phyloP scores from a whole-genome alignment of 148 eudicot genomes.

The Camellia lanceoleosa region DNA sequence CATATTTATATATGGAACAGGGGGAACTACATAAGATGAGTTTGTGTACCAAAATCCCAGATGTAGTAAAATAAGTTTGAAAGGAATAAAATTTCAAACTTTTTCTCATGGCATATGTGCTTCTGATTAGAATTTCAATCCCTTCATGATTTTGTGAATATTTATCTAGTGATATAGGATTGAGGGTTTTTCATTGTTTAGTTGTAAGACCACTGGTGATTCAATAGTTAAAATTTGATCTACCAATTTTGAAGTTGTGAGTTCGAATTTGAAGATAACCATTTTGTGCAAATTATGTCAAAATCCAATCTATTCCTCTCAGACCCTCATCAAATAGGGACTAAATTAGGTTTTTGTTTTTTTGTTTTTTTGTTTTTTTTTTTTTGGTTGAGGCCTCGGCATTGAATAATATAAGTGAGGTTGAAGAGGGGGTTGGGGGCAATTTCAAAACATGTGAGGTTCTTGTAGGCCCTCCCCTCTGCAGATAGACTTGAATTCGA shows the following conservation, averaged over 20 bases:
- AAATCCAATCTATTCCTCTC: not conserved
- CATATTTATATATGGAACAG: constrained; percentile 11
- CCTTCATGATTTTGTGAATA: not conserved
- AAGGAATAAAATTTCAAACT: not conserved
- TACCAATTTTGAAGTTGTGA: no score
- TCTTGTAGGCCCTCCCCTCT: not conserved
- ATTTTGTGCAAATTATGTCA: not conserved
- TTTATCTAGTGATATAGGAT: not conserved
- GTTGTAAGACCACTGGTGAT: no score
- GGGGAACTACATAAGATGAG: not conserved
- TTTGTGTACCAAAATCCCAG: constrained; percentile 20
- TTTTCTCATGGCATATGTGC: not conserved
- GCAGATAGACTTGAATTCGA: constrained; percentile 12
- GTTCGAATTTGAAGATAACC: not conserved
- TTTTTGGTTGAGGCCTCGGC: no score
- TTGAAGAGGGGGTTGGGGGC: not conserved
- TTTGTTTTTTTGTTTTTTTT: no score
- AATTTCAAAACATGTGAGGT: not conserved
- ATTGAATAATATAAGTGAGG: not conserved
- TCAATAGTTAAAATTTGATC: no score
- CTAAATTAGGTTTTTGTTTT: no score
- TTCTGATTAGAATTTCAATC: not conserved
- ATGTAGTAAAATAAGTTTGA: constrained; percentile 15
- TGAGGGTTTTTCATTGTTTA: not conserved
- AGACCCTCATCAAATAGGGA: no score